Evolutionary conservation across 2,329 filamentous ascomycete genomes (phyloP).

Genomic region (Fusarium metavorans): DNA sequence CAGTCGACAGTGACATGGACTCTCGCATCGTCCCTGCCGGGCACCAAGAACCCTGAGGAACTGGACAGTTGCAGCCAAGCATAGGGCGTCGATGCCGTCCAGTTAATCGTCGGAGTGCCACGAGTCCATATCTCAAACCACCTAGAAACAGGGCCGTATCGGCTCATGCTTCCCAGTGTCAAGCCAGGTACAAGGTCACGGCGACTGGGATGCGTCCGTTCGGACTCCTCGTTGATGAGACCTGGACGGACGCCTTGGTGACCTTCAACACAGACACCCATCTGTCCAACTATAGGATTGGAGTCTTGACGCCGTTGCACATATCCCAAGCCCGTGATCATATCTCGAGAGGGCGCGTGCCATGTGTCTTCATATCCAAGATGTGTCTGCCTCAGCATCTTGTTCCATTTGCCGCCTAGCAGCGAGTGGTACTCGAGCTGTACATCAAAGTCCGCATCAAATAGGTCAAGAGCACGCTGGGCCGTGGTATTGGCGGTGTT

Average conservation of each 20-base stretch:
- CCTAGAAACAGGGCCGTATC: slow-evolving; percentile 65
- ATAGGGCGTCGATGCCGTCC: slow-evolving; percentile 60
- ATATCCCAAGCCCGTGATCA: slow-evolving; percentile 65
- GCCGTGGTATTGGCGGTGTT: slow-evolving; percentile 65
- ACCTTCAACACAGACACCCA: slow-evolving; percentile 74
- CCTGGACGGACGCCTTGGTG: slow-evolving; percentile 68
- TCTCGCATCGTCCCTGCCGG: slow-evolving; percentile 39
- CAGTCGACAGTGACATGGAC: slow-evolving; percentile 38
- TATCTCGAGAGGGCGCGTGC: slow-evolving; percentile 67
- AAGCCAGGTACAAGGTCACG: slow-evolving; percentile 68
- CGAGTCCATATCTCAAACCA: slow-evolving; percentile 75
- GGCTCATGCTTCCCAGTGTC: slow-evolving; percentile 67
- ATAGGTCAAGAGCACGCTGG: slow-evolving; percentile 59
- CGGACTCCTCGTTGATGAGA: slow-evolving; percentile 63
- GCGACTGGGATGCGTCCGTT: slow-evolving; percentile 58
- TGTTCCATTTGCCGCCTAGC: slow-evolving; percentile 66
- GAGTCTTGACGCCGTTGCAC: slow-evolving; percentile 63
- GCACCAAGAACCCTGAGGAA: slow-evolving; percentile 61
- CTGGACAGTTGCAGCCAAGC: slow-evolving; percentile 66
- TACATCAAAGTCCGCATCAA: slow-evolving; percentile 63
- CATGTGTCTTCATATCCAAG: slow-evolving; percentile 66
- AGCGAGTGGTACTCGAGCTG: slow-evolving; percentile 64
- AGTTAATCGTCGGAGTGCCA: slow-evolving; percentile 65
- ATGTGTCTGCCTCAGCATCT: slow-evolving; percentile 64
- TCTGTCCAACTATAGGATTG: slow-evolving; percentile 67